Evolutionary conservation across 1,139 yeast species (phyloP), one percentile per base, ranked within the genome.

Genomic region (Nakaseomyces bracarensis): DNA sequence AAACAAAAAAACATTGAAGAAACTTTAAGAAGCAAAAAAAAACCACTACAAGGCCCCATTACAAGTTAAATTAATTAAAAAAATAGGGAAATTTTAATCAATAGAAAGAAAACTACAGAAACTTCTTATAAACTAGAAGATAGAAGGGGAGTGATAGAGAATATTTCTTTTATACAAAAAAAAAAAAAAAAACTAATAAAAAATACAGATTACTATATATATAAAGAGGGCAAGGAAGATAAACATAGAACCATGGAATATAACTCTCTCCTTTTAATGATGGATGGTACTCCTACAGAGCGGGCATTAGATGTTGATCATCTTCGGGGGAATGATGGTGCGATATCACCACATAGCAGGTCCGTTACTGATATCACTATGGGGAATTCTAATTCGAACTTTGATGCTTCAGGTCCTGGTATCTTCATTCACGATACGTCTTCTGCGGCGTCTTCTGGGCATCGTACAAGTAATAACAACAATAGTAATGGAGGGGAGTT

Each of bases 291-390:
- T 16, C 34, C 34, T 9, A 30, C 34, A 10, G 34, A 30, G 34
- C 7, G 34, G 22, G 6, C 20, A 13, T 10, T 30, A n/a, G 34
- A 30, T 16, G 18, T 30, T n/a, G n/a, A n/a, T 21, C 22, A 16
- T 18, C 34, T 30, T 5, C 34, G 34, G 8, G 34, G 34, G 21
- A 30, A 30, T 22, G 34, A 30, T 10, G 34, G 34, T 21, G 34
- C 34, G 9, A 30, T 30, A 30, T 30, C 34, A 13, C 34, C 34
- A 16, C 34, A 30, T 19, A 30, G 34, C 34, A 16, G 34, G 34
- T 30, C 34, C 5, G 30, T 27, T 8, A 30, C 34, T 4, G 34
- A 30, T 18, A 19, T 30, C 10, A 27, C 30, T 6, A 27, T 27
- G 30, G 30, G 18, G 7, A 27, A 14, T 7, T 27, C 30, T 11